Evolutionary conservation across 306 rosid genomes (phyloP).

Genomic region (Malus sylvestris): DNA sequence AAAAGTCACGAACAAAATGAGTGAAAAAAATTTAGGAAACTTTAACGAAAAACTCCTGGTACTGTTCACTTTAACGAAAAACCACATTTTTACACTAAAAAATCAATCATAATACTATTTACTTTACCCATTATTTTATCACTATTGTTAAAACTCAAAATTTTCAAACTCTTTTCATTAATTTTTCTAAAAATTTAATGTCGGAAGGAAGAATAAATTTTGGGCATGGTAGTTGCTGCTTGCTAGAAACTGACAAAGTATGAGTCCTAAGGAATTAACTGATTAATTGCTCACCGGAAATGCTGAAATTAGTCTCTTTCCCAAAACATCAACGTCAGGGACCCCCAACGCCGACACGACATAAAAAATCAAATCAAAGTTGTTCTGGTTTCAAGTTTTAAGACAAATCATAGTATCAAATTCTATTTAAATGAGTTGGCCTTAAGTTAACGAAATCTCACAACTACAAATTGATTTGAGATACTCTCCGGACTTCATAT

Average conservation of each 20-base stretch:
- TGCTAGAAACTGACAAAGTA: neutral
- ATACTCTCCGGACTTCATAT: fast-evolving
- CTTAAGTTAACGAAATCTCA: neutral
- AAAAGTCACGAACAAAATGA: too few species aligned
- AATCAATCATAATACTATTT: too few species aligned
- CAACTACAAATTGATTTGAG: neutral
- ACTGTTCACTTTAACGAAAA: too few species aligned
- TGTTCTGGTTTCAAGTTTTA: neutral
- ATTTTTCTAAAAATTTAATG: too few species aligned
- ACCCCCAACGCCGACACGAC: neutral
- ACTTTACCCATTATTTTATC: too few species aligned
- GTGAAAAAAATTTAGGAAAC: too few species aligned
- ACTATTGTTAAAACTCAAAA: too few species aligned
- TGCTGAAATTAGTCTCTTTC: neutral
- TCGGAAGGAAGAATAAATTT: too few species aligned
- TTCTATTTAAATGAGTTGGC: neutral
- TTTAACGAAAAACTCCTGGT: too few species aligned
- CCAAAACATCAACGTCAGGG: neutral
- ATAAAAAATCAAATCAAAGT: neutral
- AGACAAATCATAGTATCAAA: neutral
- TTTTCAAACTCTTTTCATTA: too few species aligned
- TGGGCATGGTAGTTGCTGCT: neutral
- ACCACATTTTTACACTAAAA: too few species aligned
- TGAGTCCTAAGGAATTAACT: neutral
- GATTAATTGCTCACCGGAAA: conserved; percentile 3